Evolutionary conservation across 2,329 filamentous ascomycete genomes (phyloP).

Genomic region (Stromatinia cepivora): DNA sequence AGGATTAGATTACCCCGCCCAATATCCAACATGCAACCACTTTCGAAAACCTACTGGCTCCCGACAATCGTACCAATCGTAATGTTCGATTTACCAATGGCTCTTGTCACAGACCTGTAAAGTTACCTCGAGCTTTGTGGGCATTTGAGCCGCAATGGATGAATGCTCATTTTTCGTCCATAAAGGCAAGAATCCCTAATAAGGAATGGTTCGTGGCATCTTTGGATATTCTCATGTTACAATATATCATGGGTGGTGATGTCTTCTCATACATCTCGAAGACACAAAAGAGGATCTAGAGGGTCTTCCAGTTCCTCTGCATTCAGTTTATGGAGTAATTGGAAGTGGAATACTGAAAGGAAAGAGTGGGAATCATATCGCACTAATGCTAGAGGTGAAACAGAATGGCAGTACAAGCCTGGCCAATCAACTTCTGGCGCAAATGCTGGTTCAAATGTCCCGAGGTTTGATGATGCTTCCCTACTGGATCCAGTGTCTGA

Average conservation of each 20-base stretch:
- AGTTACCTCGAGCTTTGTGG: neutral
- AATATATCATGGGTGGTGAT: neutral
- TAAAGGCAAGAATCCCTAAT: neutral
- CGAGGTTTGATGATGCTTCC: neutral
- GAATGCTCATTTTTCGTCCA: neutral
- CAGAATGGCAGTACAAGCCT: neutral
- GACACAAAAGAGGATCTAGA: neutral
- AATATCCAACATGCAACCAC: neutral
- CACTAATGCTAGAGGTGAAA: neutral
- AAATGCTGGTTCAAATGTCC: neutral
- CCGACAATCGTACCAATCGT: slow-evolving; percentile 2
- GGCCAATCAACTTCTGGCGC: neutral
- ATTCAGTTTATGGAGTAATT: neutral
- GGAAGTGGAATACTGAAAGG: neutral
- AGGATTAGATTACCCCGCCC: neutral
- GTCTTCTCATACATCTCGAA: neutral
- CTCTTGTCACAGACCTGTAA: neutral
- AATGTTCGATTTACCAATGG: neutral
- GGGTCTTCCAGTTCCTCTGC: neutral
- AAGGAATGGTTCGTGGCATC: neutral
- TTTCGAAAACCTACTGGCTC: neutral
- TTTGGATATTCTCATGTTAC: neutral
- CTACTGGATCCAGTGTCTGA: neutral
- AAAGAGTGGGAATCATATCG: neutral
- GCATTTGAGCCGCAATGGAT: neutral